Evolutionary conservation across 2,329 filamentous ascomycete genomes (phyloP).

Genomic region (Mycosphaerella arachidis): DNA sequence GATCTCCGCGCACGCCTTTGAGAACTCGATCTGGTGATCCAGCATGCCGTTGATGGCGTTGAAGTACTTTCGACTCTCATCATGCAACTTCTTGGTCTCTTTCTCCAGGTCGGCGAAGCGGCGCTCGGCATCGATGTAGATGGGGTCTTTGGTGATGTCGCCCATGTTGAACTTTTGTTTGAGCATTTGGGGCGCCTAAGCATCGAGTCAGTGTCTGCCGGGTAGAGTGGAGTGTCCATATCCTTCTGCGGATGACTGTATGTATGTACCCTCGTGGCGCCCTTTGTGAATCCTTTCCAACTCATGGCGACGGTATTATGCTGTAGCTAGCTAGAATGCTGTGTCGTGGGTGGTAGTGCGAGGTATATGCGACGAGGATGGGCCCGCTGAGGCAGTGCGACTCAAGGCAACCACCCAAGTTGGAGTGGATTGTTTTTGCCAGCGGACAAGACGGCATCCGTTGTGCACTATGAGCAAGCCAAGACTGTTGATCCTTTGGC

Average conservation of each 20-base stretch:
- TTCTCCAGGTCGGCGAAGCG: conserved; percentile 84
- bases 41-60: conserved; percentile 98
- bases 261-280: conserved; percentile 68
- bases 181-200: conserved; percentile 80
- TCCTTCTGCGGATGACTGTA: conserved; percentile 3
- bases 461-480: not conserved
- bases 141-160: conserved; percentile 88
- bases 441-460: not conserved
- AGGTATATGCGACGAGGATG: not conserved
- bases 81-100: conserved; percentile 94
- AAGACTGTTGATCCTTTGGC: not conserved
- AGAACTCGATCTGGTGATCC: conserved; percentile 95
- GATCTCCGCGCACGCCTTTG: conserved; percentile 88
- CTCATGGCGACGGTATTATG: conserved; percentile 62
- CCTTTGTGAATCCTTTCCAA: conserved; percentile 94
- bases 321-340: not conserved
- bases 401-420: not conserved
- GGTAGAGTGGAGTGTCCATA: not conserved
- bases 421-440: not conserved
- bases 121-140: conserved; percentile 91
- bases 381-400: not conserved
- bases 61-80: conserved; percentile 96
- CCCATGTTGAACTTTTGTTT: conserved; percentile 92
- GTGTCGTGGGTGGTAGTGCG: not conserved
- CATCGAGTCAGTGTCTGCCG: conserved; percentile 16